Base-by-base conservation (phyloP, 2,329 filamentous ascomycete species). In the Dactylellina leptospora region DNA sequence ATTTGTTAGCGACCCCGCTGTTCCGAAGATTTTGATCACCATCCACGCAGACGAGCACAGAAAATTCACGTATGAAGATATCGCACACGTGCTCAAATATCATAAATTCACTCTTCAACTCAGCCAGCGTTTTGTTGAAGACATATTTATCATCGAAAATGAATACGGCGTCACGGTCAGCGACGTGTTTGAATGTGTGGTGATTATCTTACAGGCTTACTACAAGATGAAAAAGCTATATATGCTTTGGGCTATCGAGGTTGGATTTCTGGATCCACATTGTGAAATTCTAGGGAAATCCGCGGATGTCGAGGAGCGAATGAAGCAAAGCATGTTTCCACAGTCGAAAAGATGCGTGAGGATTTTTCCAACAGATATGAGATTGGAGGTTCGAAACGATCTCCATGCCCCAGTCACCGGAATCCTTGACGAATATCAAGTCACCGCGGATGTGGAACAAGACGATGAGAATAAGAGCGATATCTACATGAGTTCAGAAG, bases 161-260 rank as follows among this genome's bases (percentile, higher is more conserved):
- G 16, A 42, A 0, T 1, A 2, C 0, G 62, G 62, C 6, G 62
- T 68, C 1, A 68, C 54, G 0, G 27, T 68, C 1, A 3, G 13
- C 1, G 53, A 68, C 20, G 45, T 68, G 0, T 42, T 30, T 8
- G 2, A 30, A 3, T 25, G 22, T 9, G 28, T 60, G 0, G 16
- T 60, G 8, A 28, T 3, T 5, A n/a, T 59, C 18, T 13, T 68
- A 0, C 0, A 3, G 1, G 40, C 23, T 0, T 68, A 59, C 18
- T 22, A 59, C 20, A 22, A 25, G 6, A 30, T 54, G 4, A 68
- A 68, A 9, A 28, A 3, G 1, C 1, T 1, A 0, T 68, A 53
- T 33, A 53, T 51, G 62, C 36, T 68, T 3, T 68, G 62, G 62
- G 47, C 47, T 45, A 40, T 68, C 20, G 62, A 68, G 18, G 18